These are phyloP conservation scores for Chenopodium album DNA, from an alignment of 148 eudicot genomes.

Conservation along the genomic window DNA sequence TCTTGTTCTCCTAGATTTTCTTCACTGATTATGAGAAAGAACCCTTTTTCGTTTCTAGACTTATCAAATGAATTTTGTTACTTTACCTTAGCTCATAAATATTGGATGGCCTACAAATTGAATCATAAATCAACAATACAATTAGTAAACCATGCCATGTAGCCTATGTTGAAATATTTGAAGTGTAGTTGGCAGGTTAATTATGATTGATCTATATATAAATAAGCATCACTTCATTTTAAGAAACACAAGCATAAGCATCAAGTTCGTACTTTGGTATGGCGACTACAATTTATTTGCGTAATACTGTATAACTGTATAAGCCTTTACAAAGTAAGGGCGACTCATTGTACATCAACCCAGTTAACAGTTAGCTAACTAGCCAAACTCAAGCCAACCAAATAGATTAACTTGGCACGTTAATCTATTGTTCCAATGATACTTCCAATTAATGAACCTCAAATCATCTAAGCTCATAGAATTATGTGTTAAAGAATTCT, in stretches of 20 bases:
- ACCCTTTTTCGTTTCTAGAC: neutral
- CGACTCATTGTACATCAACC: too few species aligned
- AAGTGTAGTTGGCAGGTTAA: neutral
- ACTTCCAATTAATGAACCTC: neutral
- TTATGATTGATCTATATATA: neutral
- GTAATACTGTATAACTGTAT: too few species aligned
- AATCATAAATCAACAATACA: neutral
- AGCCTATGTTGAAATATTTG: neutral
- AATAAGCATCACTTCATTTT: neutral
- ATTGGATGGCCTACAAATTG: neutral
- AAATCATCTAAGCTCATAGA: neutral
- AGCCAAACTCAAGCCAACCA: too few species aligned
- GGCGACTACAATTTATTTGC: neutral
- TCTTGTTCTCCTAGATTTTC: neutral
- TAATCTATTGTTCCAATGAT: too few species aligned
- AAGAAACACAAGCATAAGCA: neutral
- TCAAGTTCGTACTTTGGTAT: neutral
- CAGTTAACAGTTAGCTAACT: too few species aligned
- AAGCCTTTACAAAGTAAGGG: too few species aligned
- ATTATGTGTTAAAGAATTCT: neutral
- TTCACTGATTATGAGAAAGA: neutral
- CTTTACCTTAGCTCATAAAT: neutral
- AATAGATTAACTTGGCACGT: too few species aligned
- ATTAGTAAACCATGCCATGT: neutral
- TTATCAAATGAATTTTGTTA: neutral